Conservation (phyloP, 2,329 filamentous ascomycete species). For the Aspergillus melleus region DNA sequence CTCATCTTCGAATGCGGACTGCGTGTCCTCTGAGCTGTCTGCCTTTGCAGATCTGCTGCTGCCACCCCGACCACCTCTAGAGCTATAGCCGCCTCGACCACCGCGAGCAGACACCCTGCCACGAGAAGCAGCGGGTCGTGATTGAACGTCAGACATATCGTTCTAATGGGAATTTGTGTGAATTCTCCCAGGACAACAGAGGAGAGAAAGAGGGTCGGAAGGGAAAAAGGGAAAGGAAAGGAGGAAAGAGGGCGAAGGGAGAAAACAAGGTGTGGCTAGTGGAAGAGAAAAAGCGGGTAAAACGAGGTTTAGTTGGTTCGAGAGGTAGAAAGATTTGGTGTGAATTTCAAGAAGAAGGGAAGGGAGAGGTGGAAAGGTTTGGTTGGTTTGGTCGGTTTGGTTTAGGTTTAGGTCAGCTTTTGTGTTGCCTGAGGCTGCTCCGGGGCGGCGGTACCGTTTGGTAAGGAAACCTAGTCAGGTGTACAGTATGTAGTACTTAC, state of each 20-base stretch:
- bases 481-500: too few species aligned
- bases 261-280: slow-evolving; percentile 31
- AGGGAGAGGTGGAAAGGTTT: slow-evolving; percentile 9
- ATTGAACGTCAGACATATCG: slow-evolving; percentile 91
- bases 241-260: slow-evolving; percentile 28
- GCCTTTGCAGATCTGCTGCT: slow-evolving; percentile 69
- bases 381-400: not conserved
- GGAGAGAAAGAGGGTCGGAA: slow-evolving; percentile 28
- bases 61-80: slow-evolving; percentile 69
- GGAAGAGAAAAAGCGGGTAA: slow-evolving; percentile 30
- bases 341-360: slow-evolving; percentile 18
- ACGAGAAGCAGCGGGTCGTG: slow-evolving; percentile 77
- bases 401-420: not conserved
- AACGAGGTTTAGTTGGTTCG: slow-evolving; percentile 26
- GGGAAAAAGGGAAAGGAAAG: slow-evolving; percentile 26
- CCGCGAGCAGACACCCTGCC: slow-evolving; percentile 89
- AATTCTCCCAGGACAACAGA: slow-evolving; percentile 19
- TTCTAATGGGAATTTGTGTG: slow-evolving; percentile 35
- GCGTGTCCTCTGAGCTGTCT: slow-evolving; percentile 61
- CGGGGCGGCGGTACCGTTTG: too few species aligned
- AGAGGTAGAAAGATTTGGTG: slow-evolving; percentile 24
- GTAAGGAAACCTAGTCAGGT: too few species aligned
- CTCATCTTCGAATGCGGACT: slow-evolving; percentile 71
- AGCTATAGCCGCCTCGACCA: slow-evolving; percentile 73
- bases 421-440: not conserved